A percentile compares a stretch with the other conserved stretches of the same genome.
phyloP scores from a whole-genome alignment of 225 moss, liverwort and hornwort species.

The Straminergon stramineum region DNA sequence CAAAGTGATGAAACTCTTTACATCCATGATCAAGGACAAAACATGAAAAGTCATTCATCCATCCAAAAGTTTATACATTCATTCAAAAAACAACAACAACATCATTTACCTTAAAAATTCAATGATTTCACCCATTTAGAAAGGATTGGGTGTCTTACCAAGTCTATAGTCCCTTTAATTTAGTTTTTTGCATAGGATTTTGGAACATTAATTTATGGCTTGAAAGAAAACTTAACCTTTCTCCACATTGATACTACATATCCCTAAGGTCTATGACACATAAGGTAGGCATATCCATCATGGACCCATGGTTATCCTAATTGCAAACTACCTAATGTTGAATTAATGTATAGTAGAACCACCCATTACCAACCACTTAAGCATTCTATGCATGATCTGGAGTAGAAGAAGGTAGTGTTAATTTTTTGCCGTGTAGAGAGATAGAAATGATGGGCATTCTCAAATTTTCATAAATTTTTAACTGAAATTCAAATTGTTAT shows the following conservation, averaged over 20 bases:
- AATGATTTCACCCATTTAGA: no score
- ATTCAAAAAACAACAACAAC: neutral
- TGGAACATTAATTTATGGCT: no score
- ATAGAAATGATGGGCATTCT: no score
- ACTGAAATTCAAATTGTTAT: no score
- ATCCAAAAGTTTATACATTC: neutral
- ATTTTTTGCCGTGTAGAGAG: no score
- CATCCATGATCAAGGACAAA: neutral
- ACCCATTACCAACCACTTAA: no score
- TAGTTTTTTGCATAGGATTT: neutral
- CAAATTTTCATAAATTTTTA: no score
- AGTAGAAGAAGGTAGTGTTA: no score
- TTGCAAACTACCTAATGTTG: no score
- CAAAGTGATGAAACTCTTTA: neutral
- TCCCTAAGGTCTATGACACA: rapidly evolving
- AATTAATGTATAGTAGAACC: no score
- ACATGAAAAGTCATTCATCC: neutral
- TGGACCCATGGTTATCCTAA: no score
- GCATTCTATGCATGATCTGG: no score
- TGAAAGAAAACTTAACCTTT: neutral
- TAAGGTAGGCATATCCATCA: neutral
- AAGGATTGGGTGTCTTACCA: neutral
- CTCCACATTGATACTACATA: rapidly evolving
- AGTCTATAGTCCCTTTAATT: neutral
- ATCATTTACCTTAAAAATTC: neutral